Evolutionary conservation across 805 yeast species (phyloP), one percentile per base, ranked within the genome.

Genomic region (Saccharomycopsis babjevae): DNA sequence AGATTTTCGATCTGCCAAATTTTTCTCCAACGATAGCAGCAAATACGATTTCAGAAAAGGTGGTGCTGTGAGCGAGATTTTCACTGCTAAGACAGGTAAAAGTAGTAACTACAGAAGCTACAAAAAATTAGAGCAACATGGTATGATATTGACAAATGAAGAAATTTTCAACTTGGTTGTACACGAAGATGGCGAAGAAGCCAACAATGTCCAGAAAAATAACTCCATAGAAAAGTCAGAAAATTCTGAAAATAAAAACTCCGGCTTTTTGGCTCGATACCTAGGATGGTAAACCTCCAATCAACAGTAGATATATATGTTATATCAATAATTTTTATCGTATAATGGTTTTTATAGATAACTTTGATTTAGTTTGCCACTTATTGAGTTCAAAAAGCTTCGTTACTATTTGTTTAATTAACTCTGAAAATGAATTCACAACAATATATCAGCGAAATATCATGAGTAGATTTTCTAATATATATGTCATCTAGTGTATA

Each of bases 251-350:
- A 58, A 46, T 5, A 42, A 42, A 11, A 42, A n/a, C 42, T 42
- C 32, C 25, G 59, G 50, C 18, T 52, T 52, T 16, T 50, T 57
- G 25, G 5, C 55, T 3, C 10, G 25, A 15, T 22, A 36, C 56
- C 16, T 60, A 42, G 15, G 61, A 59, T 22, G 62, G 59, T 36
- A 68, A 68, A 13, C 4, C 38, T 3, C 10, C 38, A 34, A 13
- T 3, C 38, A 34, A 7, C 10, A 32, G 5, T 34, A 8, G 2
- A 34, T 2, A 34, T 7, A 34, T 34, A 34, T 34, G 10, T 13
- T 34, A 34, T 34, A 34, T 34, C 5, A 34, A 2, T 10, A 2
- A 13, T 34, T 34, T 13, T 34, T 34, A 34, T 34, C 15, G 4
- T 13, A 34, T 10, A 34, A 10, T 4, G 38, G 38, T 34, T 34